Evolutionary conservation across 2,329 filamentous ascomycete species (phyloP).

Genomic region (Colletotrichum sp.): DNA sequence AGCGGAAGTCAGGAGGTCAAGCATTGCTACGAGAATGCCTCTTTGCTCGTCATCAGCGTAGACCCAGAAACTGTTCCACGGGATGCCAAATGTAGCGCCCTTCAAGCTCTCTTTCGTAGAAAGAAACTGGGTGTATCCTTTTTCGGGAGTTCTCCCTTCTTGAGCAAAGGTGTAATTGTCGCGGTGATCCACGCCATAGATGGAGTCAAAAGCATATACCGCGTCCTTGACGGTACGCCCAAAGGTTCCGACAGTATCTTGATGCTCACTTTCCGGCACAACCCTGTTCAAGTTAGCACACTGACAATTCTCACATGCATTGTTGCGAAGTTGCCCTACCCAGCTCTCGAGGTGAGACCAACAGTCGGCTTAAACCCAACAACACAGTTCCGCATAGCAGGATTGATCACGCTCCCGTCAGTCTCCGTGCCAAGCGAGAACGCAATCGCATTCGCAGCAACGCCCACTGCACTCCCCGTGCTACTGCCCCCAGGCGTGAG

Average conservation of each 20-base stretch:
- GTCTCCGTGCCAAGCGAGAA: constrained; percentile 78
- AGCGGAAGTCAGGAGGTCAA: constrained; percentile 60
- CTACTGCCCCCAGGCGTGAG: constrained; percentile 72
- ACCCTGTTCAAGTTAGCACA: constrained; percentile 34
- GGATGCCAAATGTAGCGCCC: constrained; percentile 71
- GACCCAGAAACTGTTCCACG: constrained; percentile 75
- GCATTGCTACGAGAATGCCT: constrained; percentile 51
- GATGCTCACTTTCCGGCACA: constrained; percentile 70
- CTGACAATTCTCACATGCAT: accelerated
- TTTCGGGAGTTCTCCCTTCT: constrained; percentile 53
- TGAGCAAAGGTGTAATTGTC: constrained; percentile 73
- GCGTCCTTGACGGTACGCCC: constrained; percentile 74
- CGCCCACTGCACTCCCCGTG: constrained; percentile 68
- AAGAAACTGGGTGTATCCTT: constrained; percentile 64
- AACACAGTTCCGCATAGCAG: constrained; percentile 70
- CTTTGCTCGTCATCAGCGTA: constrained; percentile 62
- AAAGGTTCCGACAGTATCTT: constrained; percentile 73
- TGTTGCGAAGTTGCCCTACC: constrained; percentile 18
- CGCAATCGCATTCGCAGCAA: constrained; percentile 65
- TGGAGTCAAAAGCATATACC: constrained; percentile 68
- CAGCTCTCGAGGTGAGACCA: constrained; percentile 69
- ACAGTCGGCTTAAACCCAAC: constrained; percentile 81
- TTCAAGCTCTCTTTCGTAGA: constrained; percentile 57
- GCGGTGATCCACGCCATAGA: constrained; percentile 65
- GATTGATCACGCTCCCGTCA: constrained; percentile 74